These are phyloP conservation scores for Beauveria sp. DNA, from an alignment of 2,329 filamentous ascomycete species.

Conservation along the genomic window DNA sequence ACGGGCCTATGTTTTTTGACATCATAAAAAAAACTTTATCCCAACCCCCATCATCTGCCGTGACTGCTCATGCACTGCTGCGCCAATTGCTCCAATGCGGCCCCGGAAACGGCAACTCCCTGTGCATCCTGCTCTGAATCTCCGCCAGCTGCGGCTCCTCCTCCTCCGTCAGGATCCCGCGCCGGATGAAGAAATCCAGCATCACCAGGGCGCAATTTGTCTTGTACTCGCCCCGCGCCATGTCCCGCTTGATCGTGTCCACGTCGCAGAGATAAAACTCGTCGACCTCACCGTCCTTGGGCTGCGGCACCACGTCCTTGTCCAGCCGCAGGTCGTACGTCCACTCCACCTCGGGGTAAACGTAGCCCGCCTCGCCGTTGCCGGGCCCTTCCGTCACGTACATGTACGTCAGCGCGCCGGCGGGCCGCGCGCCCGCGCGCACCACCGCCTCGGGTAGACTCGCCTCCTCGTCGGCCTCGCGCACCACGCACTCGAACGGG, in stretches of 20 bases:
- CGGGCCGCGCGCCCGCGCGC: slow-evolving; percentile 46
- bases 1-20: background rate
- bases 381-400: slow-evolving; percentile 68
- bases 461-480: slow-evolving; percentile 87
- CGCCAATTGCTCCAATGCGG: slow-evolving; percentile 40
- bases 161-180: slow-evolving; percentile 69
- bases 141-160: slow-evolving; percentile 74
- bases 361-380: slow-evolving; percentile 70
- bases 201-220: slow-evolving; percentile 81
- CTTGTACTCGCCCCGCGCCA: slow-evolving; percentile 75
- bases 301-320: slow-evolving; percentile 58
- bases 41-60: background rate
- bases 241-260: slow-evolving; percentile 62
- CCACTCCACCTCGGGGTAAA: slow-evolving; percentile 89
- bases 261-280: slow-evolving; percentile 72
- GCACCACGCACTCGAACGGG: slow-evolving; percentile 72
- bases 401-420: slow-evolving; percentile 75
- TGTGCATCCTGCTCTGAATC: slow-evolving; percentile 68
- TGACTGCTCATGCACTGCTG: slow-evolving; percentile 7
- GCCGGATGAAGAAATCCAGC: slow-evolving; percentile 83
- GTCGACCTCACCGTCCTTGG: slow-evolving; percentile 84
- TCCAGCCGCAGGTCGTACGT: slow-evolving; percentile 81
- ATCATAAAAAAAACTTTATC: background rate
- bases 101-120: slow-evolving; percentile 72
- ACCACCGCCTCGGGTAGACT: slow-evolving; percentile 65